These are phyloP conservation scores for Pholiota adiposa DNA, from an alignment of 1,284 basidiomycete genomes.

Conservation along the genomic window DNA sequence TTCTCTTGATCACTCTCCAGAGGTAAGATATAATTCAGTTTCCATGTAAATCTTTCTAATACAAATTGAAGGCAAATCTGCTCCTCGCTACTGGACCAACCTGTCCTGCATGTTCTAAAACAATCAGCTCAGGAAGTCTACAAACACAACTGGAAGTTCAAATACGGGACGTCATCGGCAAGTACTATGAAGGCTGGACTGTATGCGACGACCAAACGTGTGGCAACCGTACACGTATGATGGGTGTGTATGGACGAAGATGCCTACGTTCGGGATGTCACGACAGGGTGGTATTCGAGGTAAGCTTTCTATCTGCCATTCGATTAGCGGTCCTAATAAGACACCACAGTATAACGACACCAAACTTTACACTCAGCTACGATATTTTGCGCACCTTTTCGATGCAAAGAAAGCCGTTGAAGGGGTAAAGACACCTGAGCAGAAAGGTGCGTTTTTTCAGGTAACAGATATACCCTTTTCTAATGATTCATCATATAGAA, in stretches of 20 bases:
- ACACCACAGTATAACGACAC: conserved; percentile 91
- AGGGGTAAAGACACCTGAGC: conserved; percentile 49
- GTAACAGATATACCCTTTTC: background rate
- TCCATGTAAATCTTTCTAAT: background rate
- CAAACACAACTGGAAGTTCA: conserved; percentile 87
- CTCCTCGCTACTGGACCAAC: conserved; percentile 50
- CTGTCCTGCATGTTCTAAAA: conserved; percentile 67
- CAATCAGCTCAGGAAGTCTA: conserved; percentile 64
- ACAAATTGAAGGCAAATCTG: conserved; percentile 43
- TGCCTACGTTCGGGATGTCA: conserved; percentile 75
- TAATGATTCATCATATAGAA: conserved; percentile 42
- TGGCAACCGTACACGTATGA: conserved; percentile 82
- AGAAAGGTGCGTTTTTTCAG: conserved; percentile 48
- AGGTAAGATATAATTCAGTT: conserved; percentile 47
- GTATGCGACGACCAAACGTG: conserved; percentile 90
- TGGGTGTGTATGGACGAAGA: conserved; percentile 88
- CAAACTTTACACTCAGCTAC: conserved; percentile 85
- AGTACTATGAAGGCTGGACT: conserved; percentile 91
- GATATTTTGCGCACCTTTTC: conserved; percentile 83
- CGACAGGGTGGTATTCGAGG: conserved; percentile 78
- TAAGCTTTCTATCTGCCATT: conserved; percentile 37
- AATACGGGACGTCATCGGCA: conserved; percentile 77
- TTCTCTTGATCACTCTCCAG: conserved; percentile 67
- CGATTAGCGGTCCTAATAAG: too few species aligned
- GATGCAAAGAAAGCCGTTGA: conserved; percentile 69